Evolutionary conservation across 345 rosid genomes (phyloP).

Genomic region (Carallia pectinifolia): DNA sequence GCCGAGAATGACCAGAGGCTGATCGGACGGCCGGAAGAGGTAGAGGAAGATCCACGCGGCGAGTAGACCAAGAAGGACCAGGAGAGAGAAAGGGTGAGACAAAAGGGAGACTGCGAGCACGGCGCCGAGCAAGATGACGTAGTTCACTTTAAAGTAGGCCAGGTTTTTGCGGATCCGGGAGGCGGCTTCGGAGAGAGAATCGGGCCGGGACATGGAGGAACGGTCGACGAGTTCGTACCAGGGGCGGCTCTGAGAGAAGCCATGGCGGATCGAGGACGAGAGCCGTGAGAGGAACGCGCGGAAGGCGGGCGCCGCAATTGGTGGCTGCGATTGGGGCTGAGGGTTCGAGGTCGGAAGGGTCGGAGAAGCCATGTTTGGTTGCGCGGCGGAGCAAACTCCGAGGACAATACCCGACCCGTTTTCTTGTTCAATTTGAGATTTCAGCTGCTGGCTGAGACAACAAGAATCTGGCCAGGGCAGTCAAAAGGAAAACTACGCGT

Average conservation of each 20-base stretch:
- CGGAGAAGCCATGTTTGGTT: constrained; percentile 46
- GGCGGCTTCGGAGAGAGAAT: constrained; percentile 57
- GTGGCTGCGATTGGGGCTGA: constrained; percentile 52
- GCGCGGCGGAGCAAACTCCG: constrained; percentile 13
- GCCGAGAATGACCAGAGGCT: constrained; percentile 59
- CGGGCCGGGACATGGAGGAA: constrained; percentile 55
- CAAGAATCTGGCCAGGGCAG: no score
- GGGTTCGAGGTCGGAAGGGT: constrained; percentile 55
- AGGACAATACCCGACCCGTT: not conserved
- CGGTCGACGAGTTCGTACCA: constrained; percentile 76
- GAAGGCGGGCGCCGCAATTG: constrained; percentile 71
- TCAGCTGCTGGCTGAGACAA: not conserved
- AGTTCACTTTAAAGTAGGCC: constrained; percentile 71
- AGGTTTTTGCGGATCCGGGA: constrained; percentile 68
- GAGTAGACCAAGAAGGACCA: constrained; percentile 60
- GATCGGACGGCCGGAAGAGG: constrained; percentile 76
- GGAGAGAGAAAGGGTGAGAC: constrained; percentile 71
- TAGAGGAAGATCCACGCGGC: constrained; percentile 65
- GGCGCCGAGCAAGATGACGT: constrained; percentile 50
- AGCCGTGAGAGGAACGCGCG: constrained; percentile 70
- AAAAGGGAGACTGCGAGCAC: constrained; percentile 70
- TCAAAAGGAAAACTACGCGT: no score
- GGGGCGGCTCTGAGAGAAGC: constrained; percentile 78
- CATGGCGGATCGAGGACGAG: constrained; percentile 62
- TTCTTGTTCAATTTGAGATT: not conserved